These are phyloP conservation scores for Termitomyces sp. DNA, from an alignment of 768 basidiomycete genomes.

Conservation along the genomic window DNA sequence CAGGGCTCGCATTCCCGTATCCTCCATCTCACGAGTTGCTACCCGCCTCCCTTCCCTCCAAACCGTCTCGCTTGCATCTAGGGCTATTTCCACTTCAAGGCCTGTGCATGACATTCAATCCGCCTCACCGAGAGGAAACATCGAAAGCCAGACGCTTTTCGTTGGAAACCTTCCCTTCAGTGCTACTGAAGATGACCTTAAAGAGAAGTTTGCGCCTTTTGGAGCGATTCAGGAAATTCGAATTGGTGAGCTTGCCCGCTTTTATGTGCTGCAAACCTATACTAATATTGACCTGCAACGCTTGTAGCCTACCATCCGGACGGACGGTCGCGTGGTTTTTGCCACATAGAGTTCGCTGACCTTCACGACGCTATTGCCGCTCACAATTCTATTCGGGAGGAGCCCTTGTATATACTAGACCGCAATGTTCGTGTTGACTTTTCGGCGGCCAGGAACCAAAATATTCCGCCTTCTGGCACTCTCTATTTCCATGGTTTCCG, in stretches of 20 bases:
- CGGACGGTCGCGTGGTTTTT: slow-evolving; percentile 38
- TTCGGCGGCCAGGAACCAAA: slow-evolving; percentile 14
- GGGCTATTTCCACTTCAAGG: slow-evolving; percentile 16
- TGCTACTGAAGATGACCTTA: slow-evolving; percentile 32
- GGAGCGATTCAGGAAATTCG: slow-evolving; percentile 32
- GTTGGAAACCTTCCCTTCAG: slow-evolving; percentile 52
- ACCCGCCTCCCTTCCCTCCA: neutral
- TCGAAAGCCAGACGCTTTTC: slow-evolving; percentile 29
- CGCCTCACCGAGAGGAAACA: neutral
- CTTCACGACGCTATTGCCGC: slow-evolving; percentile 31
- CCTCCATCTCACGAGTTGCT: neutral
- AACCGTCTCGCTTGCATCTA: slow-evolving; percentile 1
- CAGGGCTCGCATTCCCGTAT: slow-evolving; percentile 10
- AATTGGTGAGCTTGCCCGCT: slow-evolving; percentile 28
- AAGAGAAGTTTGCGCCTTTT: slow-evolving; percentile 35
- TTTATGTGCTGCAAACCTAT: neutral
- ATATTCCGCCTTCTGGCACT: slow-evolving; percentile 19
- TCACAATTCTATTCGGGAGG: slow-evolving; percentile 27
- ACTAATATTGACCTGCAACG: neutral
- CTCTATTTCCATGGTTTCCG: slow-evolving; percentile 26
- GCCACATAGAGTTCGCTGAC: slow-evolving; percentile 37
- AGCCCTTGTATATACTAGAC: slow-evolving; percentile 44
- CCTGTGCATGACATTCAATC: neutral
- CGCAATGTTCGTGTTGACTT: slow-evolving; percentile 39
- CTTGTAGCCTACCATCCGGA: slow-evolving; percentile 15